Base-by-base conservation (phyloP, 2,329 filamentous ascomycete species). In the Sporothrix pallida region DNA sequence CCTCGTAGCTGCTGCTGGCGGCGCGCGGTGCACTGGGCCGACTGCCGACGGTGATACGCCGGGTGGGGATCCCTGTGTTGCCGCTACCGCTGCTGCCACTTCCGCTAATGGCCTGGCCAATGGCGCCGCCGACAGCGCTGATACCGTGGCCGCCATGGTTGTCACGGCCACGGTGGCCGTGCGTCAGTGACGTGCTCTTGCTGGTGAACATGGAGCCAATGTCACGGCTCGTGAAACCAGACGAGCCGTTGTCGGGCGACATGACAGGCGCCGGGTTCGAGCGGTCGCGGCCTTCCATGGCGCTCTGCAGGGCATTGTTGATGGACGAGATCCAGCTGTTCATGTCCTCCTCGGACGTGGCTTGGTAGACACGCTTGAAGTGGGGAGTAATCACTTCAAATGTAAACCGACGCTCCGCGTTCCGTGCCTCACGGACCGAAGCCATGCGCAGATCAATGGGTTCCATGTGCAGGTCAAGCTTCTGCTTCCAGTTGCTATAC, bases 401-500 rank as follows among this genome's bases (percentile, higher is more conserved):
- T 82, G 95, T 98, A 82, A 99, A 99, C 5, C 96, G 90, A 37
- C 96, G 89, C 79, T 99, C 97, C 1, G 95, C 93, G 81, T 97
- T 97, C 31, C 96, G 91, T 56, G 97, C 95, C 83, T 99, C 96
- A 73, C 96, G 90, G 17, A 99, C 97, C 17, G 96, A 98, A 10
- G 96, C 96, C 90, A 98, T 96, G 50, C 96, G 92, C 63, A 99
- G 86, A 81, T 99, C 97, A 77, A 99, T 98, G 0, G 96, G 96
- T 1, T 98, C 96, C 90, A 97, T 98, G 81, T 99, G 97, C 37
- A 98, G 86, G 82, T 99, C 96, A 31, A 99, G 88, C 81, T 90
- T 95, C 81, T 99, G 94, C 83, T 99, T 99, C 96, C 96, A 99
- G 81, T 99, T 98, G 81, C 95, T 97, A 83, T 99, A 99, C 80